These are phyloP conservation scores for Sphaerostilbella broomeana DNA, from an alignment of 2,329 filamentous ascomycete species.

Conservation along the genomic window DNA sequence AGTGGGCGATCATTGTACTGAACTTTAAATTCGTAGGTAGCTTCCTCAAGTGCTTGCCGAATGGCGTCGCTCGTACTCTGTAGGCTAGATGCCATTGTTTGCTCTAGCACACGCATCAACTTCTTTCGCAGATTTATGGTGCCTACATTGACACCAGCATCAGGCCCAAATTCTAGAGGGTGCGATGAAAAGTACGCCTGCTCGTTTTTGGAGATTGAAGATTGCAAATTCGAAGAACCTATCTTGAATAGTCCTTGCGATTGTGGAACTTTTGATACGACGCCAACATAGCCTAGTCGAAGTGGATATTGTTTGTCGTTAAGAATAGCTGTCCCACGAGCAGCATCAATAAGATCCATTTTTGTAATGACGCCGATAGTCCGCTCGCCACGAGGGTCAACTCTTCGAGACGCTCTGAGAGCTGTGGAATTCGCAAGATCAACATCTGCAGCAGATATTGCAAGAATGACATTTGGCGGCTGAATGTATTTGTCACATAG, in stretches of 20 bases:
- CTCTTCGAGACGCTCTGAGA: constrained; percentile 77
- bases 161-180: constrained; percentile 68
- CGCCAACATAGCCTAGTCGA: constrained; percentile 91
- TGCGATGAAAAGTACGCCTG: constrained; percentile 80
- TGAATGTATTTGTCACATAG: constrained; percentile 98
- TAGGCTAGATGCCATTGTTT: constrained; percentile 91
- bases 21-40: constrained; percentile 97
- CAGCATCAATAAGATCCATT: constrained; percentile 91
- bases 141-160: constrained; percentile 68
- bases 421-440: constrained; percentile 96
- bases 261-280: constrained; percentile 75
- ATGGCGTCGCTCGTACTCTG: constrained; percentile 88
- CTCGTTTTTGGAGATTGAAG: constrained; percentile 81
- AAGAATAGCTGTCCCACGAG: constrained; percentile 70
- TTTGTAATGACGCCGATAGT: constrained; percentile 99
- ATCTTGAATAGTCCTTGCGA: constrained; percentile 73
- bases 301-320: constrained; percentile 89
- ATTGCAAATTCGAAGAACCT: constrained; percentile 71
- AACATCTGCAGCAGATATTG: constrained; percentile 95
- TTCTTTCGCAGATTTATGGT: constrained; percentile 87
- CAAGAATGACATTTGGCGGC: constrained; percentile 89
- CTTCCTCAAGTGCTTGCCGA: constrained; percentile 89
- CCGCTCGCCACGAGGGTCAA: constrained; percentile 88
- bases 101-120: constrained; percentile 92
- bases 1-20: constrained; percentile 96